A percentile compares a stretch with the other conserved stretches of the same genome.
Evolutionary conservation across 2,329 filamentous ascomycete species (phyloP).

Genomic region (Huntiella omanensis): DNA sequence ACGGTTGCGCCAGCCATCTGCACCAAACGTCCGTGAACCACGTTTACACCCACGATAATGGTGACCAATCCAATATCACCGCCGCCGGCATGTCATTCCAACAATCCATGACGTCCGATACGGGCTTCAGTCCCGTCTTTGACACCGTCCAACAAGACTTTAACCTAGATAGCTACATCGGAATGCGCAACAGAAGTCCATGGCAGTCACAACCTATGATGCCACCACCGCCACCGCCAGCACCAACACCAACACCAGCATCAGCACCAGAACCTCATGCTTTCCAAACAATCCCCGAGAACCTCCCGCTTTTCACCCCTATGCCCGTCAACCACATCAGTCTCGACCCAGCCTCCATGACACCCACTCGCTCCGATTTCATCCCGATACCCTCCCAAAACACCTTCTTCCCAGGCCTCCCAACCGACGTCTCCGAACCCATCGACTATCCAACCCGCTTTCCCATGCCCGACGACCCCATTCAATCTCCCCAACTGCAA

Average conservation of each 20-base stretch:
- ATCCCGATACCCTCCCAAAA: background rate
- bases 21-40: background rate
- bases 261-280: background rate
- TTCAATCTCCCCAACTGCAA: too few species aligned
- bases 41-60: too few species aligned
- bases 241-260: background rate
- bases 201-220: background rate
- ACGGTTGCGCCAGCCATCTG: slow-evolving; percentile 5
- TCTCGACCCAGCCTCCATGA: background rate
- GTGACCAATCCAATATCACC: too few species aligned
- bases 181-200: background rate
- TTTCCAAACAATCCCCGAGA: background rate
- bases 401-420: background rate
- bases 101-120: too few species aligned
- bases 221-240: background rate
- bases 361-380: background rate
- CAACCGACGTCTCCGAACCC: too few species aligned
- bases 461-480: too few species aligned
- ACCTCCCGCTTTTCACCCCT: background rate
- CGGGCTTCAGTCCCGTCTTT: too few species aligned
- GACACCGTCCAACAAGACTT: background rate
- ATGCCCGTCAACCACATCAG: background rate
- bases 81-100: too few species aligned
- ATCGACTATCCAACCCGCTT: too few species aligned
- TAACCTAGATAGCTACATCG: background rate